phyloP scores from a whole-genome alignment of 257 asterid species.

The Gentiana straminea region DNA sequence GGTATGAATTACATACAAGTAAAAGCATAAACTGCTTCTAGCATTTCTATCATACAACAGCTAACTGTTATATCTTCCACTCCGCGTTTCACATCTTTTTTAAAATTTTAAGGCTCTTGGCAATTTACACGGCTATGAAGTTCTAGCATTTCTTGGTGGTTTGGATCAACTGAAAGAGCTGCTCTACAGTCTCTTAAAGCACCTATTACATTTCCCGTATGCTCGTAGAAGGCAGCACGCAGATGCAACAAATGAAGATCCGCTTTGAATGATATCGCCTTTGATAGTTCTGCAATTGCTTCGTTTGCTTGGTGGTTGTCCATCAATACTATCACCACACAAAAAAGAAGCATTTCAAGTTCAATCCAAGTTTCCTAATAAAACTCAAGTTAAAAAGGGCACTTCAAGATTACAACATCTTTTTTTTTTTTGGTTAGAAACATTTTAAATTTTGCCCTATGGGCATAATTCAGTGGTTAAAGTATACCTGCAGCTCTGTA shows the following conservation, averaged over 20 bases:
- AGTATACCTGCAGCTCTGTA: conserved; percentile 94
- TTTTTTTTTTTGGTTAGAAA: too few relatives aligned
- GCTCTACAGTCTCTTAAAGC: conserved; percentile 95
- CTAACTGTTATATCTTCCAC: background rate
- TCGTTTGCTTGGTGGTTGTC: conserved; percentile 90
- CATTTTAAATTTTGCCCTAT: too few relatives aligned
- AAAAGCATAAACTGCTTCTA: too few relatives aligned
- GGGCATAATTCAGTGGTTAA: background rate
- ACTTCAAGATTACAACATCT: too few relatives aligned
- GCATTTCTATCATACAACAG: too few relatives aligned
- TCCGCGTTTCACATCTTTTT: background rate
- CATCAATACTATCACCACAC: conserved; percentile 54
- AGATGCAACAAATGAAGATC: conserved; percentile 93
- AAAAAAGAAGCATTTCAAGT: background rate
- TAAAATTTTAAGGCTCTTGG: conserved; percentile 59
- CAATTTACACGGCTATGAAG: conserved; percentile 93
- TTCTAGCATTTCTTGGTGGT: conserved; percentile 96
- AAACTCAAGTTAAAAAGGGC: background rate
- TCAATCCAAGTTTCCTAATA: background rate
- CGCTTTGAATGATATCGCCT: conserved; percentile 90
- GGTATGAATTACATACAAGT: too few relatives aligned
- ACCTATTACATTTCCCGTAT: conserved; percentile 70
- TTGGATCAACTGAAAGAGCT: conserved; percentile 92
- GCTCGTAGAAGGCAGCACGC: conserved; percentile 95
- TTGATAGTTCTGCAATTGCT: conserved; percentile 82